phyloP scores from a whole-genome alignment of 2,329 filamentous ascomycete species.

The Venturia pyrina region DNA sequence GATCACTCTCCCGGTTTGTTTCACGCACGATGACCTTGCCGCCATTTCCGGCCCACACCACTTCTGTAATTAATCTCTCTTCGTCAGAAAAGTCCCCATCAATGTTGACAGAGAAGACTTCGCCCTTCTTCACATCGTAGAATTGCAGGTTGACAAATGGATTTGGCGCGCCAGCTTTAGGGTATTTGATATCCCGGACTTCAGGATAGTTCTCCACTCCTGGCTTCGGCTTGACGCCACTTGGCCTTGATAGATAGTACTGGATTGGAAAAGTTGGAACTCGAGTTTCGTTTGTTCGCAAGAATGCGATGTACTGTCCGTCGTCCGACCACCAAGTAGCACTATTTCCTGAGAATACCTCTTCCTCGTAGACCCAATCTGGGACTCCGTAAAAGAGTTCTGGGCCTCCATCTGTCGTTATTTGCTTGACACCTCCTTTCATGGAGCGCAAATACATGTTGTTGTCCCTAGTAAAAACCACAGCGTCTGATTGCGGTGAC shows the following conservation, averaged over 20 bases:
- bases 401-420: constrained; percentile 78
- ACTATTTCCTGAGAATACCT: constrained; percentile 68
- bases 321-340: constrained; percentile 95
- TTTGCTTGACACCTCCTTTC: constrained; percentile 51
- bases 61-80: constrained; percentile 82
- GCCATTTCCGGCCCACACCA: constrained; percentile 71
- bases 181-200: constrained; percentile 87
- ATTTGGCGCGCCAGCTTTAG: constrained; percentile 89
- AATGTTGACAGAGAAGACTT: constrained; percentile 72
- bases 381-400: constrained; percentile 93
- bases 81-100: constrained; percentile 68
- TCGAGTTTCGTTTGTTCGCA: constrained; percentile 84
- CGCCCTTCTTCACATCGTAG: constrained; percentile 68
- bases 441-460: constrained; percentile 75
- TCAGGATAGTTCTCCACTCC: constrained; percentile 88
- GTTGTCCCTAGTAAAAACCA: constrained; percentile 86
- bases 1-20: constrained; percentile 87
- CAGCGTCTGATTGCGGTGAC: constrained; percentile 76
- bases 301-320: constrained; percentile 80
- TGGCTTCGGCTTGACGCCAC: constrained; percentile 53
- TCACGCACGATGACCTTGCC: constrained; percentile 77
- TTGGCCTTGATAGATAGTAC: constrained; percentile 83
- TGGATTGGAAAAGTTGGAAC: constrained; percentile 90
- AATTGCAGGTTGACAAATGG: constrained; percentile 81
- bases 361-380: constrained; percentile 93